Base-by-base conservation (phyloP, 208 protist genomes). In the Acanthamoeba castellanii region DNA sequence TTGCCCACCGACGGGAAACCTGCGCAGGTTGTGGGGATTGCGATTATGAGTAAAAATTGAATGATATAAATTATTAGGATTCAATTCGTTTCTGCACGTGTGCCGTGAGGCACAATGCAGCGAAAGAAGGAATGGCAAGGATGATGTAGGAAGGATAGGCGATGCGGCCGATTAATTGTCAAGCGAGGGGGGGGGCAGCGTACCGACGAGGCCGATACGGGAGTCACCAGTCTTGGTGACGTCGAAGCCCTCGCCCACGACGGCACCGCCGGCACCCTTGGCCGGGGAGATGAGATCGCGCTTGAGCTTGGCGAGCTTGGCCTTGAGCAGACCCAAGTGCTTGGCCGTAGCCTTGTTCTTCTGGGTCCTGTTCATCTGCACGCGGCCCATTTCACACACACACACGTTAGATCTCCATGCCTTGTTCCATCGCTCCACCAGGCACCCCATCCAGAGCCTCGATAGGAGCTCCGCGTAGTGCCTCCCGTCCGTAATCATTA, bases 321-420 rank as follows among this genome's bases (percentile, higher is more conserved):
- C 99, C 94, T 99, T 99, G 11, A 99, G 96, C 6, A 98, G 96
- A 55, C 99, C 98, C 9, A 99, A 91, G 97, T 99, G 99, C 96
- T 99, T 98, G 95, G 99, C 98, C 30, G 99, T 99, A 68, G 99
- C 99, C 95, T 99, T 99, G 97, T 99, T 99, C 90, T 99, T 99
- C 94, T 99, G 99, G 11, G 99, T 99, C 9, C 98, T 97, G 87
- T 98, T 98, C 92, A 99, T 99, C 98, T 99, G 95, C 50, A 95
- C 47, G n/a, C 25, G 96, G 16, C 97, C 97, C 93, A 99, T 99
- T 96, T 99, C 99, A 30, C 6, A 70, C 30, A 27, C 3, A 32
- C 25, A 32, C 37, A 47, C 22, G 64, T 47, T 47, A 25, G 78
- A 37, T 37, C 37, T 37, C 37, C 37, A 37, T 37, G 37, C 37